These are phyloP conservation scores for Sporothrix dimorphospora DNA, from an alignment of 2,329 filamentous ascomycete species.

Conservation along the genomic window DNA sequence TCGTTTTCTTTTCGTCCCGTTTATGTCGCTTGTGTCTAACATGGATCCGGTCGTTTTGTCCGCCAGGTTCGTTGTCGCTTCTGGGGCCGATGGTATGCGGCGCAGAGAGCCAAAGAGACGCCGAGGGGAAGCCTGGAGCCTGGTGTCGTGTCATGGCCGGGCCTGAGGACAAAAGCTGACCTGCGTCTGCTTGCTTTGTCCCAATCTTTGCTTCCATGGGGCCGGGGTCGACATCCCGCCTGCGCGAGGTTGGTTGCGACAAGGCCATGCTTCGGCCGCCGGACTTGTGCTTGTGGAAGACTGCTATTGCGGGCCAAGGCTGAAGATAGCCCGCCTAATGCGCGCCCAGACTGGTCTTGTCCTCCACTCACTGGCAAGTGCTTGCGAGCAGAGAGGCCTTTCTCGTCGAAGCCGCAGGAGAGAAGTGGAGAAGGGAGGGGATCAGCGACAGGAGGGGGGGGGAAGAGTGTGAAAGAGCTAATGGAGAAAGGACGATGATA, in stretches of 20 bases:
- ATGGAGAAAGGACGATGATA: not conserved
- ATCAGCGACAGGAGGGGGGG: not conserved
- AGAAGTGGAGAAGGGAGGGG: not conserved
- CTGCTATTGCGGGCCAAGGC: not conserved
- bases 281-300: not conserved
- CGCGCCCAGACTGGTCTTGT: not conserved
- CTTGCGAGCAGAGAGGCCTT: not conserved
- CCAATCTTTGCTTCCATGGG: not conserved
- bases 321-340: not conserved
- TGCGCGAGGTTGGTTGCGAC: not conserved
- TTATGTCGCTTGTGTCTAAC: not conserved
- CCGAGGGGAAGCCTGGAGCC: not conserved
- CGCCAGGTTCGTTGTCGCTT: not conserved
- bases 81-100: not conserved
- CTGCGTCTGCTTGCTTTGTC: not conserved
- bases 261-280: not conserved
- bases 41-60: slow-evolving; percentile 1
- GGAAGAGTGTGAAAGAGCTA: not conserved
- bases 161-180: not conserved
- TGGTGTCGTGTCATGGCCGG: not conserved
- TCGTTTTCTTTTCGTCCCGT: slow-evolving; percentile 18
- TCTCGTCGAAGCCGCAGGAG: not conserved
- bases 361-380: not conserved
- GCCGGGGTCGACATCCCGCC: not conserved
- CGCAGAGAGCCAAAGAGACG: not conserved